A percentile compares a stretch with the other conserved stretches of the same genome.
Evolutionary conservation across 805 yeast genomes (phyloP).

Genomic region (Cyberlindnera subsufficiens): DNA sequence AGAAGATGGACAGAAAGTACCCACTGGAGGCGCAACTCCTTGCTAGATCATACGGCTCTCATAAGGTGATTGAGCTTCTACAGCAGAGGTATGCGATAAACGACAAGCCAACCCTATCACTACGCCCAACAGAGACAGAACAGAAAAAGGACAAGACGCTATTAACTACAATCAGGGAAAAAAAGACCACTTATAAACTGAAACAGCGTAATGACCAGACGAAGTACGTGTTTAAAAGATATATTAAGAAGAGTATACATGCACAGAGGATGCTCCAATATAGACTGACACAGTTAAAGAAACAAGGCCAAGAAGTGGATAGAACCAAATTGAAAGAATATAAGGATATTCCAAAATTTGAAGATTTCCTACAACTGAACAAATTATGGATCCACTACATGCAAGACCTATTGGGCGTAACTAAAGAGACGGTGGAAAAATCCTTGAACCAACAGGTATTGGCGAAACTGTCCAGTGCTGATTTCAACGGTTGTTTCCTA

Average conservation of each 20-base stretch:
- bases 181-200: slow-evolving; percentile 10
- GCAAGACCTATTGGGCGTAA: slow-evolving; percentile 41
- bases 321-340: slow-evolving; percentile 19
- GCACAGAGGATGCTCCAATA: slow-evolving; percentile 22
- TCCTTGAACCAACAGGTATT: slow-evolving; percentile 31
- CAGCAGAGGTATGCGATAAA: slow-evolving; percentile 26
- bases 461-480: slow-evolving; percentile 66
- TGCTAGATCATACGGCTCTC: slow-evolving; percentile 14
- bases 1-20: slow-evolving; percentile 19
- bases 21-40: slow-evolving; percentile 18
- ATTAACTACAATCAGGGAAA: slow-evolving; percentile 10
- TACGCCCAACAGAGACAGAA: slow-evolving; percentile 26
- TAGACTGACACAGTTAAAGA: slow-evolving; percentile 15
- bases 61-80: slow-evolving; percentile 27
- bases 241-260: slow-evolving; percentile 19
- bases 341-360: slow-evolving; percentile 32
- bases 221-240: slow-evolving; percentile 23
- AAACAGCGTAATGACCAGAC: slow-evolving; percentile 24
- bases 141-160: slow-evolving; percentile 21
- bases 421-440: slow-evolving; percentile 10
- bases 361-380: slow-evolving; percentile 49
- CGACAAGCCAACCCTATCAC: slow-evolving; percentile 25
- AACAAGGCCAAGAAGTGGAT: slow-evolving; percentile 5
- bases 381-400: slow-evolving; percentile 73
- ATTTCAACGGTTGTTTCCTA: slow-evolving; percentile 70